Conservation (phyloP, 2,329 filamentous ascomycete genomes). For the Penicillium griseofulvum region DNA sequence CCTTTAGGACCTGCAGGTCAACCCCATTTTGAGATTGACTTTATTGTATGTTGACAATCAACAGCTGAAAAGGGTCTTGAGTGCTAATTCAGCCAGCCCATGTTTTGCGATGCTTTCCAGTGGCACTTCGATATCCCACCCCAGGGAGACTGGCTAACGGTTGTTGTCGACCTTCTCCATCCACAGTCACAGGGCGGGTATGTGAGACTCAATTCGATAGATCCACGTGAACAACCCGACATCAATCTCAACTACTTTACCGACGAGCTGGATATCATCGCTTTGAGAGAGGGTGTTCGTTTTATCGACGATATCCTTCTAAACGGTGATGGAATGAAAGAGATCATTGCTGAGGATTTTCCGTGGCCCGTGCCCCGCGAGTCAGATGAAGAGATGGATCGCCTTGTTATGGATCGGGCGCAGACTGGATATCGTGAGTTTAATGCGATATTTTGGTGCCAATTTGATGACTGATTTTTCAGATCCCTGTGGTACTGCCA, state of each 20-base stretch:
- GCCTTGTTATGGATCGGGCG: slow-evolving; percentile 53
- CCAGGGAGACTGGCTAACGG: slow-evolving; percentile 52
- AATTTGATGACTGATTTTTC: background rate
- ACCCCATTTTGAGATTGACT: slow-evolving; percentile 60
- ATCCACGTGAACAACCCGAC: slow-evolving; percentile 37
- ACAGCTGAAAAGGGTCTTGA: too few species aligned
- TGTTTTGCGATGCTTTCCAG: slow-evolving; percentile 54
- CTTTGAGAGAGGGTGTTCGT: slow-evolving; percentile 56
- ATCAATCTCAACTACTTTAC: slow-evolving; percentile 49
- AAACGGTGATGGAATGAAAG: slow-evolving; percentile 54
- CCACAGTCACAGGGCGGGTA: slow-evolving; percentile 45
- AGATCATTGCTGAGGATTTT: slow-evolving; percentile 43
- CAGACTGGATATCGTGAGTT: slow-evolving; percentile 46
- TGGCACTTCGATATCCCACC: slow-evolving; percentile 45
- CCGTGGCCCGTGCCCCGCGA: slow-evolving; percentile 59
- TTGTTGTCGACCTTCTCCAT: slow-evolving; percentile 52
- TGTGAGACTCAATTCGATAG: slow-evolving; percentile 40
- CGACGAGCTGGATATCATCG: slow-evolving; percentile 53
- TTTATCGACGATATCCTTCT: slow-evolving; percentile 54
- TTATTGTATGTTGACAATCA: too few species aligned
- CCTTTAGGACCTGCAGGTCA: slow-evolving; percentile 56
- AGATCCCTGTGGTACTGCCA: slow-evolving; percentile 54
- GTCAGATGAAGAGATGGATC: slow-evolving; percentile 56
- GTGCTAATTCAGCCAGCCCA: slow-evolving; percentile 26
- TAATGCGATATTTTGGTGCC: too few species aligned